Conservation (phyloP, 495 filamentous ascomycete species). For the Lasiosphaeria miniovina region DNA sequence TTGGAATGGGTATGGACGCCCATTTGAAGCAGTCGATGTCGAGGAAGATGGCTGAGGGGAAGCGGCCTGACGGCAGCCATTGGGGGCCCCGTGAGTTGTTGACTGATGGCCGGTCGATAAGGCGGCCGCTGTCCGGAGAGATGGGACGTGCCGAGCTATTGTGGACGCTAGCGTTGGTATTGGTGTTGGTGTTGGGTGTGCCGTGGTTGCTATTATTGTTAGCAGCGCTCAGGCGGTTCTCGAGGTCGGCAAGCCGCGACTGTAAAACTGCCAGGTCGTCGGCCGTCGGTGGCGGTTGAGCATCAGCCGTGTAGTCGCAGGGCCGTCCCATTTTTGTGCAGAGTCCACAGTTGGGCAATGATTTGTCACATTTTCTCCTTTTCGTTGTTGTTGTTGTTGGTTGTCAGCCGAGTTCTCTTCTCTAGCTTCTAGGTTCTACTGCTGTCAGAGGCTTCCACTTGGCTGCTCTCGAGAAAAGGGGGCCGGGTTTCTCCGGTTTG, state of each 20-base stretch:
- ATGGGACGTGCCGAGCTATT: slow-evolving; percentile 8
- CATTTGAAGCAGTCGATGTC: slow-evolving; percentile 37
- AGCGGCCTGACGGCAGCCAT: slow-evolving; percentile 13
- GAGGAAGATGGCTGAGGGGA: slow-evolving; percentile 33
- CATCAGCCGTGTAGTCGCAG: slow-evolving; percentile 40
- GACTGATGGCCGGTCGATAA: background rate
- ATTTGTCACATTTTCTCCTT: slow-evolving; percentile 48
- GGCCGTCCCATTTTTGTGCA: slow-evolving; percentile 38
- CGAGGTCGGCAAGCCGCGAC: slow-evolving; percentile 38
- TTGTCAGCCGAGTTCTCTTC: background rate
- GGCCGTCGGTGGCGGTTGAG: slow-evolving; percentile 32
- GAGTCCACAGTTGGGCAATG: slow-evolving; percentile 40
- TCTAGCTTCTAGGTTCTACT: background rate
- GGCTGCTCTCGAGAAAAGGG: too few relatives aligned
- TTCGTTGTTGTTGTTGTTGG: background rate
- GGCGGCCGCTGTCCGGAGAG: background rate
- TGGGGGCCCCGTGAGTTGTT: slow-evolving; percentile 8
- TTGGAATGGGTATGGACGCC: slow-evolving; percentile 29
- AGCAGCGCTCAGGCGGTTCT: slow-evolving; percentile 29
- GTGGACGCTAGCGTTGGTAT: slow-evolving; percentile 5
- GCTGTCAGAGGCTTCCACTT: background rate
- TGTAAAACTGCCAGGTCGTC: slow-evolving; percentile 41
- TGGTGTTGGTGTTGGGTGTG: background rate
- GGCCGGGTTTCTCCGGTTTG: too few relatives aligned
- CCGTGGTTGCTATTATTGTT: slow-evolving; percentile 1